Conservation (phyloP, 2,329 filamentous ascomycete genomes). For the Chaetoscypha palmicola region DNA sequence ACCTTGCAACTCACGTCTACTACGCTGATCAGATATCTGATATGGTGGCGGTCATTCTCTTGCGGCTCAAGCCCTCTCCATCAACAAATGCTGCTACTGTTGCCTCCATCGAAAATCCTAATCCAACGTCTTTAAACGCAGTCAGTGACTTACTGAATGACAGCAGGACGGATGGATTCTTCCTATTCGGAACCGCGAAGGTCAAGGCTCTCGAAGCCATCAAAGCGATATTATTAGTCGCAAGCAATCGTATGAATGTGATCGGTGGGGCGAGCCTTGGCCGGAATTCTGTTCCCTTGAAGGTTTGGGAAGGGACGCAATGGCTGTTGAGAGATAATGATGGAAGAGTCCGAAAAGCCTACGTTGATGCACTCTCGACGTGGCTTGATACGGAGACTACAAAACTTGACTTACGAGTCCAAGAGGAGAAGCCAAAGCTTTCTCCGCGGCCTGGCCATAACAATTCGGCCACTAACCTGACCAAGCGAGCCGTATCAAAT, state of each 20-base stretch:
- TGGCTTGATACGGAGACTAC: slow-evolving; percentile 82
- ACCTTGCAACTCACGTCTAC: slow-evolving; percentile 89
- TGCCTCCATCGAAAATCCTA: slow-evolving; percentile 37
- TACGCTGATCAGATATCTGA: slow-evolving; percentile 94
- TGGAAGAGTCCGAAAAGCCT: slow-evolving; percentile 72
- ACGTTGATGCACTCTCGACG: slow-evolving; percentile 72
- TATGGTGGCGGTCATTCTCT: slow-evolving; percentile 78
- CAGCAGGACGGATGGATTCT: slow-evolving; percentile 48
- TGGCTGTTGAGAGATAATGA: slow-evolving; percentile 82
- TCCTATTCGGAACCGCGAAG: slow-evolving; percentile 56
- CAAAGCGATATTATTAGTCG: slow-evolving; percentile 74
- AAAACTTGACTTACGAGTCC: slow-evolving; percentile 54
- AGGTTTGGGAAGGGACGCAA: slow-evolving; percentile 94
- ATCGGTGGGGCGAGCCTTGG: slow-evolving; percentile 58
- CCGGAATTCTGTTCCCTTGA: slow-evolving; percentile 67
- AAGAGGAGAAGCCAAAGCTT: slow-evolving; percentile 45
- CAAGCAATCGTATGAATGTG: slow-evolving; percentile 59
- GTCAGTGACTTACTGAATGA: slow-evolving; percentile 46
- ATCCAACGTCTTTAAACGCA: slow-evolving; percentile 42
- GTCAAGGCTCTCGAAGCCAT: slow-evolving; percentile 67
- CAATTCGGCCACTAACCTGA: slow-evolving; percentile 24
- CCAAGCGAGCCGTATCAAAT: slow-evolving; percentile 59
- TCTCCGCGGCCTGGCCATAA: slow-evolving; percentile 30
- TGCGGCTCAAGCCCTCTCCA: slow-evolving; percentile 63
- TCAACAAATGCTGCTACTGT: slow-evolving; percentile 37